Percentiles rank a stretch among this genome's conserved stretches.
phyloP scores from a whole-genome alignment of 2,329 filamentous ascomycete genomes.

The Coleophoma eucalyptorum region DNA sequence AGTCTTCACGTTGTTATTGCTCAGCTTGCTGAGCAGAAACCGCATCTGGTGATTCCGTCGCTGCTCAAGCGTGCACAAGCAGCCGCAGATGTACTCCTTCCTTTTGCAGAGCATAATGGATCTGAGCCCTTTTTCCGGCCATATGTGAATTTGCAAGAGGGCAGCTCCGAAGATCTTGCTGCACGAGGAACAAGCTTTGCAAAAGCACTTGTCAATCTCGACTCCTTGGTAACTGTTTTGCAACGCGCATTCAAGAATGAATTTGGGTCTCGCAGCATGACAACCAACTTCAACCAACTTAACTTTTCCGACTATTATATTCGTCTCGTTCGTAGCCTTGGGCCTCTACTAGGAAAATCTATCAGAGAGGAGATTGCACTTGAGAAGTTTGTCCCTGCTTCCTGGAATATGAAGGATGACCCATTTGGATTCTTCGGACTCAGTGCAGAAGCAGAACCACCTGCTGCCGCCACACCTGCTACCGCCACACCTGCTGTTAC shows the following conservation, averaged over 20 bases:
- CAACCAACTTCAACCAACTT: slow-evolving; percentile 66
- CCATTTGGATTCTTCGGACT: slow-evolving; percentile 66
- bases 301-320: slow-evolving; percentile 85
- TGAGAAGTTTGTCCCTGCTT: slow-evolving; percentile 67
- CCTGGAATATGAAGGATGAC: slow-evolving; percentile 55
- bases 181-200: slow-evolving; percentile 68
- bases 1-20: slow-evolving; percentile 72
- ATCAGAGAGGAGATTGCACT: slow-evolving; percentile 82
- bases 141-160: slow-evolving; percentile 46
- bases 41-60: slow-evolving; percentile 77
- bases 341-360: slow-evolving; percentile 72
- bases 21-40: slow-evolving; percentile 74
- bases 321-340: slow-evolving; percentile 69
- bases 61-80: slow-evolving; percentile 71
- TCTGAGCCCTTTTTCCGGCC: slow-evolving; percentile 65
- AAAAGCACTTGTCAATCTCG: slow-evolving; percentile 73
- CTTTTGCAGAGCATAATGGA: slow-evolving; percentile 52
- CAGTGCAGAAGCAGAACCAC: slow-evolving; percentile 1
- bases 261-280: slow-evolving; percentile 41
- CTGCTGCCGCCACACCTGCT: background rate
- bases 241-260: slow-evolving; percentile 69
- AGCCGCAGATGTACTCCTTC: slow-evolving; percentile 63
- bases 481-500: background rate
- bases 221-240: slow-evolving; percentile 72
- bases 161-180: slow-evolving; percentile 38